phyloP scores from a whole-genome alignment of 2,329 filamentous ascomycete genomes.

The Aspergillus hortae region DNA sequence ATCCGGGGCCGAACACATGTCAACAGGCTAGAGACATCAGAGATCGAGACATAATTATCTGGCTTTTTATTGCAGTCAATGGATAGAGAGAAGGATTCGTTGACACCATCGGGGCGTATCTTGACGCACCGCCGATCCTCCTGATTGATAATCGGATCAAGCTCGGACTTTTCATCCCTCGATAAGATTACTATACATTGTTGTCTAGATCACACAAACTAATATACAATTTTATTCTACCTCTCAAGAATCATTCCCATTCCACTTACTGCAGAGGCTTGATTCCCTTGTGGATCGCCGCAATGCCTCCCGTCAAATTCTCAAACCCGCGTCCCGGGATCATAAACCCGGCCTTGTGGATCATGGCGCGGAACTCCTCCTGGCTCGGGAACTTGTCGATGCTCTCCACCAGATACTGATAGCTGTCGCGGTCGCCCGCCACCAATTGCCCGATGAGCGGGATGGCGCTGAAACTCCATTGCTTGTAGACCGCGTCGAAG shows the following conservation, averaged over 20 bases:
- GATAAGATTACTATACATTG: conserved; percentile 4
- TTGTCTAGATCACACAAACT: not conserved
- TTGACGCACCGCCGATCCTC: conserved; percentile 10
- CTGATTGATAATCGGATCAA: not conserved
- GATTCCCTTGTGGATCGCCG: conserved; percentile 93
- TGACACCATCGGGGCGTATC: conserved; percentile 15
- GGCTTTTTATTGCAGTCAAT: not conserved
- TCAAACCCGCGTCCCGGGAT: conserved; percentile 82
- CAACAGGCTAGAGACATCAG: not conserved
- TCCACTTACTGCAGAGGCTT: conserved; percentile 56
- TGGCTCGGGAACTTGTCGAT: conserved; percentile 92
- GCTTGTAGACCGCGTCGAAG: conserved; percentile 84
- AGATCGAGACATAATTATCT: not conserved
- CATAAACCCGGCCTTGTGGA: conserved; percentile 69
- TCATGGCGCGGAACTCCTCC: conserved; percentile 67
- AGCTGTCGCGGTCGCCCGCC: conserved; percentile 88
- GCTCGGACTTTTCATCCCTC: not conserved
- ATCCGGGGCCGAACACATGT: not conserved
- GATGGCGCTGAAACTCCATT: conserved; percentile 93
- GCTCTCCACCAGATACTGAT: conserved; percentile 97
- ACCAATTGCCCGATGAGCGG: conserved; percentile 94
- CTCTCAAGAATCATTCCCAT: not conserved
- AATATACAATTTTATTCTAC: not conserved
- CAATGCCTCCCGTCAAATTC: conserved; percentile 86
- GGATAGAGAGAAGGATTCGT: too few species aligned